Conservation (phyloP, 2,329 filamentous ascomycete genomes). For the Aspergillus tanneri region DNA sequence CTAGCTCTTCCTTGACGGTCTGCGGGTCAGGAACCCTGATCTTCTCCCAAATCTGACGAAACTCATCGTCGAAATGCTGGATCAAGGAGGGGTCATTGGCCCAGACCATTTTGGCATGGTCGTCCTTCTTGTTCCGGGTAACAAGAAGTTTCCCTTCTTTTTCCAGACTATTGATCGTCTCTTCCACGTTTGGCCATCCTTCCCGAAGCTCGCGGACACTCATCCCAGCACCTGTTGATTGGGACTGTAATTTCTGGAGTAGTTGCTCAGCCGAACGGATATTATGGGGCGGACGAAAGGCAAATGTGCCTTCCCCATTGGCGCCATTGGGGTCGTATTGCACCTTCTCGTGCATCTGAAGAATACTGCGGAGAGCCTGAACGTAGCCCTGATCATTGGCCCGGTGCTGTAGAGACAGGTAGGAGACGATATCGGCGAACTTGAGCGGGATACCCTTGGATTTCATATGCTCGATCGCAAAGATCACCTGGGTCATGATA, state of each 20-base stretch:
- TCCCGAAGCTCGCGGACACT: constrained; percentile 90
- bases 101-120: constrained; percentile 82
- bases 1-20: constrained; percentile 73
- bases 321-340: constrained; percentile 58
- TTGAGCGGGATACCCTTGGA: constrained; percentile 67
- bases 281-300: constrained; percentile 78
- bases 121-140: constrained; percentile 88
- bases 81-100: constrained; percentile 77
- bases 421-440: constrained; percentile 75
- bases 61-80: constrained; percentile 76
- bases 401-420: constrained; percentile 68
- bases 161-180: constrained; percentile 76
- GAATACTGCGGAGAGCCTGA: constrained; percentile 64
- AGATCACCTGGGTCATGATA: constrained; percentile 83
- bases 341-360: constrained; percentile 66
- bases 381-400: constrained; percentile 59
- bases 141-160: constrained; percentile 76
- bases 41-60: constrained; percentile 78
- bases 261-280: constrained; percentile 77
- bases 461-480: constrained; percentile 78
- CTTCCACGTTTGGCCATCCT: constrained; percentile 84
- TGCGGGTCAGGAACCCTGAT: constrained; percentile 73
- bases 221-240: constrained; percentile 76
- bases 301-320: constrained; percentile 72
- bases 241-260: constrained; percentile 75